Evolutionary conservation across 2,329 filamentous ascomycete species (phyloP).

Genomic region (Volutella citrinella): DNA sequence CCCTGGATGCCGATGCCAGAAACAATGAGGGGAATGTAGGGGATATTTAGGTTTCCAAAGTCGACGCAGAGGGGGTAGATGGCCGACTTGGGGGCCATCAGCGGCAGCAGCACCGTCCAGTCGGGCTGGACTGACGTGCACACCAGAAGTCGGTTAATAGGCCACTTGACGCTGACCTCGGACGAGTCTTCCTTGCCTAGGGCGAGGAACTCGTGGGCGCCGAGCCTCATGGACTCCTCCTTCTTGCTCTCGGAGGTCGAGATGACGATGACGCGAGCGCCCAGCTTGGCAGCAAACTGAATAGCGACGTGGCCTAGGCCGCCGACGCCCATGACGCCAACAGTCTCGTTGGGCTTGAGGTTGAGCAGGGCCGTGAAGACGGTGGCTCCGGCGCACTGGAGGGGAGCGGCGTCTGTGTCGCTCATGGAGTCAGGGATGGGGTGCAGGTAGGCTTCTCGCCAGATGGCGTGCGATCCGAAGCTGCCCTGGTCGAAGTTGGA

Average conservation of each 20-base stretch:
- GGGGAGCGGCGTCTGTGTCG: conserved; percentile 43
- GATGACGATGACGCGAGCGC: conserved; percentile 61
- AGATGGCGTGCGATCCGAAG: conserved; percentile 41
- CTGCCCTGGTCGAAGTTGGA: conserved; percentile 40
- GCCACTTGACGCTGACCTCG: background rate
- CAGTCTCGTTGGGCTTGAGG: conserved; percentile 29
- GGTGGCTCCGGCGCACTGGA: conserved; percentile 48
- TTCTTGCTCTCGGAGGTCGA: conserved; percentile 60
- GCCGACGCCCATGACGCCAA: no score
- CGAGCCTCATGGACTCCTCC: conserved; percentile 27
- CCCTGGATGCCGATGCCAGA: background rate
- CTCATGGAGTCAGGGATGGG: conserved; percentile 41
- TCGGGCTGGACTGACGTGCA: conserved; percentile 34
- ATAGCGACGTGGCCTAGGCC: conserved; percentile 9
- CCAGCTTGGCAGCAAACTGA: conserved; percentile 56
- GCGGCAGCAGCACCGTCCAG: conserved; percentile 30
- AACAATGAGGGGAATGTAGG: conserved; percentile 32
- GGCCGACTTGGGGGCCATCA: conserved; percentile 44
- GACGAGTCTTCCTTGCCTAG: background rate
- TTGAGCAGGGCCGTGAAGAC: conserved; percentile 37
- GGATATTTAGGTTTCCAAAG: conserved; percentile 46
- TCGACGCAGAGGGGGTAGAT: conserved; percentile 51
- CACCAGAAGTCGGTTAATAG: conserved; percentile 34
- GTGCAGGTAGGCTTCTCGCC: conserved; percentile 43
- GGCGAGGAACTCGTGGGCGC: conserved; percentile 29